Conservation (phyloP, 768 basidiomycete genomes). For the Serendipita vermifera region DNA sequence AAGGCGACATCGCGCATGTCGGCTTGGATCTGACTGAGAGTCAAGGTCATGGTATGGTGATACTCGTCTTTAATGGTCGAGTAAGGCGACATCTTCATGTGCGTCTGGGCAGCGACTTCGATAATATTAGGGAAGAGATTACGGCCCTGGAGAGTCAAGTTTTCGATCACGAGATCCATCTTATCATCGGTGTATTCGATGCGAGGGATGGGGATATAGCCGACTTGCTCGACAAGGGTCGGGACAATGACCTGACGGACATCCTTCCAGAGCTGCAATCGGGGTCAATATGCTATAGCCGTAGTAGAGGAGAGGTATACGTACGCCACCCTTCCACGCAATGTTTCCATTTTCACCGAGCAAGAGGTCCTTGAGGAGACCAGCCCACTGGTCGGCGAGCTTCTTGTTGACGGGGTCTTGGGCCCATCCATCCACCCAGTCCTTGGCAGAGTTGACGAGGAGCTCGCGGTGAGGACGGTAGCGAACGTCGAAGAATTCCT, state of each 20-base stretch:
- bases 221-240: slow-evolving; percentile 56
- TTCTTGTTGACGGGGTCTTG: slow-evolving; percentile 72
- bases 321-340: slow-evolving; percentile 58
- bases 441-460: slow-evolving; percentile 52
- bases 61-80: slow-evolving; percentile 38
- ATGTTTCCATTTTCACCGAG: slow-evolving; percentile 70
- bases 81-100: slow-evolving; percentile 83
- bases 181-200: slow-evolving; percentile 84
- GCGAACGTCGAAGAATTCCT: slow-evolving; percentile 58
- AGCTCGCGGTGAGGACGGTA: slow-evolving; percentile 70
- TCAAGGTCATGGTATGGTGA: slow-evolving; percentile 61
- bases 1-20: slow-evolving; percentile 92
- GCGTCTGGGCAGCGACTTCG: slow-evolving; percentile 30
- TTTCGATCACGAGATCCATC: slow-evolving; percentile 86
- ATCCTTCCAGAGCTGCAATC: slow-evolving; percentile 65
- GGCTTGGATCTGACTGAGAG: slow-evolving; percentile 75
- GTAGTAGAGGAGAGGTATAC: not conserved
- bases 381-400: slow-evolving; percentile 72
- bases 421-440: slow-evolving; percentile 77
- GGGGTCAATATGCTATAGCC: not conserved
- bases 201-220: slow-evolving; percentile 81
- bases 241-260: slow-evolving; percentile 75
- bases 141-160: slow-evolving; percentile 72
- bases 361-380: slow-evolving; percentile 71
- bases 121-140: slow-evolving; percentile 70